A percentile compares a stretch with the other conserved stretches of the same genome.
Evolutionary conservation across 31 red algal genomes (phyloP).

Genomic region (Odonthalia washingtoniensis): DNA sequence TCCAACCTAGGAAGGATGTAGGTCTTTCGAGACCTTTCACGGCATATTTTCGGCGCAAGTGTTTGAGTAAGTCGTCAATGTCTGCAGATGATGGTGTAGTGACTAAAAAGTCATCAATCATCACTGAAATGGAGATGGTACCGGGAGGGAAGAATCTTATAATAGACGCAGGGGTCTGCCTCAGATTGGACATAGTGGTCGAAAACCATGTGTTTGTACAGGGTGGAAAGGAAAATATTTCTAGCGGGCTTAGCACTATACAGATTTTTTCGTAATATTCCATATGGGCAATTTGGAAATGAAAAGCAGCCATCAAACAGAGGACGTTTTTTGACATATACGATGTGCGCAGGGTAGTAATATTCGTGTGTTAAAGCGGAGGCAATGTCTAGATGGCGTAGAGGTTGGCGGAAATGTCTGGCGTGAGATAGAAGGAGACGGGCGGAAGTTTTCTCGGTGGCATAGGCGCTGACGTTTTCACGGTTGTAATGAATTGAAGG

Average conservation of each 20-base stretch:
- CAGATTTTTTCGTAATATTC: not conserved
- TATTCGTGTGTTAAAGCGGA: no score
- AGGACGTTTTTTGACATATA: conserved; percentile 16
- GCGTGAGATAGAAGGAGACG: not conserved
- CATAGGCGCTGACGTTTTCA: conserved; percentile 9
- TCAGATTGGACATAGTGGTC: not conserved
- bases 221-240: not conserved
- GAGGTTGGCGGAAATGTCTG: not conserved
- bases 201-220: not conserved
- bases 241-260: not conserved
- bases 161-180: not conserved
- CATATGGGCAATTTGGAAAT: not conserved
- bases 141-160: not conserved
- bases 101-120: conserved; percentile 32
- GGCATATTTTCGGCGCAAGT: not conserved
- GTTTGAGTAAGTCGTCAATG: not conserved
- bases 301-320: conserved; percentile 15
- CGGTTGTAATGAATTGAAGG: conserved; percentile 10
- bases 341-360: not conserved
- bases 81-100: not conserved
- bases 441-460: conserved; percentile 4
- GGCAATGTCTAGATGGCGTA: no score
- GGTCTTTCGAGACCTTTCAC: not conserved
- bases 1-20: not conserved
- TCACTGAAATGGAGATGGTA: not conserved